phyloP scores from a whole-genome alignment of 1,284 basidiomycete species.

The Gastroboletus turbinatus region DNA sequence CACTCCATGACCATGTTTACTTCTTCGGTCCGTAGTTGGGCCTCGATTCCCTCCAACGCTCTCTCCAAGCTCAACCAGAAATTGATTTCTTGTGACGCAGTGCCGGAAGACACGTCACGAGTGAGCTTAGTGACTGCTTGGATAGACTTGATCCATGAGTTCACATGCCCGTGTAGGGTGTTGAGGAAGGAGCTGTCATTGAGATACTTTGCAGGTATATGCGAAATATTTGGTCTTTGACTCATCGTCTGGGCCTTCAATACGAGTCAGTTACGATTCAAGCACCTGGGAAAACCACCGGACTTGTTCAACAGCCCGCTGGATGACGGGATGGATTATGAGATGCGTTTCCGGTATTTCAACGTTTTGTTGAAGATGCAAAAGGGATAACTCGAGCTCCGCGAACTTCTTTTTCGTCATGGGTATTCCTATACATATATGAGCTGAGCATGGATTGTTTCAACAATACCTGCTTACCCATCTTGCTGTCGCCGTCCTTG shows the following conservation, averaged over 20 bases:
- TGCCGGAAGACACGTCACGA: constrained; percentile 92
- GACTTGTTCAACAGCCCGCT: constrained; percentile 81
- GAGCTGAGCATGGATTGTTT: not conserved
- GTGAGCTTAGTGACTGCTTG: constrained; percentile 94
- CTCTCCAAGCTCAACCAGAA: constrained; percentile 97
- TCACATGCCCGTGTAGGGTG: constrained; percentile 91
- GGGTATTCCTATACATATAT: constrained; percentile 70
- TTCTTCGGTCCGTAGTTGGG: constrained; percentile 88
- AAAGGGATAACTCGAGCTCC: constrained; percentile 92
- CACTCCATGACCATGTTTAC: constrained; percentile 96
- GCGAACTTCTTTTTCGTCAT: constrained; percentile 99
- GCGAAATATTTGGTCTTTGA: constrained; percentile 70
- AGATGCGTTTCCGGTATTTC: constrained; percentile 98
- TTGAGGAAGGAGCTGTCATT: constrained; percentile 93
- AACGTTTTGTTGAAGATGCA: constrained; percentile 98
- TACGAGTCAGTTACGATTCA: constrained; percentile 13
- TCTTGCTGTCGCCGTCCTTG: constrained; percentile 83
- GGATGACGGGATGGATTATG: constrained; percentile 87
- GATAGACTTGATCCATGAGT: constrained; percentile 98
- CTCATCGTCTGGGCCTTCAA: constrained; percentile 54
- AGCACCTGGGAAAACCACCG: constrained; percentile 15
- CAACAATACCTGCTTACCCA: constrained; percentile 54
- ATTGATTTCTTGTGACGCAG: constrained; percentile 98
- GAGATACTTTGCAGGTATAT: constrained; percentile 73
- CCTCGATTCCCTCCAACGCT: constrained; percentile 91